Base-by-base conservation (phyloP, 176 grass and related monocot species). In the Eragrostis nindensis region DNA sequence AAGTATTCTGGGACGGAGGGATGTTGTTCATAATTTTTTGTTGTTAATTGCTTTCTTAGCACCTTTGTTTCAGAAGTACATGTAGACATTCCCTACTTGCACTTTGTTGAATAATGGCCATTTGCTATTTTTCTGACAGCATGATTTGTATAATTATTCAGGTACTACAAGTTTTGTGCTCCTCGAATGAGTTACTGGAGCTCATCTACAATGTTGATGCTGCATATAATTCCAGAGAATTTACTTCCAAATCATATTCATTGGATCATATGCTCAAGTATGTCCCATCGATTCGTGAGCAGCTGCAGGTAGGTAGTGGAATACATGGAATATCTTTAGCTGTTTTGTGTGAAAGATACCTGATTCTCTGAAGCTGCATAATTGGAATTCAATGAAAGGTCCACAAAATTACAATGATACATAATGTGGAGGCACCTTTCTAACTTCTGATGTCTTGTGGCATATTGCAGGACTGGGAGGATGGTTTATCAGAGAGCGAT, bases 381-480 rank as follows among this genome's bases (percentile, higher is more conserved):
- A 66, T 62, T 71, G 17, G 44, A 53, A 59, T 86, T 88, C 71
- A 19, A 68, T 26, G 4, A 47, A 76, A 76, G 14, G 59, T 56
- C 50, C 3, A 41, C 1, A 46, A 26, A 66, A 62, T 19, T 43
- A 16, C 73, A 74, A 61, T 66, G 22, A 3, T 59, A 70, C 68
- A 66, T 46, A 49, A 74, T 61, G 16, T 74, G 25, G 40, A 29
- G n/a, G 21, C 26, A 10, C 22, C 3, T 49, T 77, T 81, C 50
- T 79, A 76, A 52, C 65, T 66, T 78, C 53, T 53, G 11, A 10
- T 84, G 15, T 32, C n/a, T 46, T 3, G 17, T 79, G 82, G 10
- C 54, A 39, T 80, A 47, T 92, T 65, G 56, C 77, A 93, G 94
- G 91, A 97, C 79, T 97, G 91, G 94, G 94, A 97, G 60, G 81